These are phyloP conservation scores for Fraxinus velutina DNA, from an alignment of 305 asterid genomes.

Conservation along the genomic window DNA sequence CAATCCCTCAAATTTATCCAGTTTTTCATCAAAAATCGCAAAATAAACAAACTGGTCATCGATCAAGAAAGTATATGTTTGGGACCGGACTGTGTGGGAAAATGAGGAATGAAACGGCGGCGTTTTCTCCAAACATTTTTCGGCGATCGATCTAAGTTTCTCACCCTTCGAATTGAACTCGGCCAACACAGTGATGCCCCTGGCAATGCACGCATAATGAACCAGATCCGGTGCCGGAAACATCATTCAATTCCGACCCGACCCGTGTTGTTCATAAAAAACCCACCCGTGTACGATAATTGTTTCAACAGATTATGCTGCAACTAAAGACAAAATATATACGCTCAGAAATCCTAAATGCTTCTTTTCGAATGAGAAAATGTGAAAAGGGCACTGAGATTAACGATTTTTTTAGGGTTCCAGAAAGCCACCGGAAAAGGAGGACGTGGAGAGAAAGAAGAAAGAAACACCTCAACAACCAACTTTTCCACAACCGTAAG, in stretches of 20 bases:
- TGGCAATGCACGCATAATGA: constrained; percentile 70
- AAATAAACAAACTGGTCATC: constrained; percentile 54
- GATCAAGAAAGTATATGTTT: constrained; percentile 60
- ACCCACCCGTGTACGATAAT: neutral
- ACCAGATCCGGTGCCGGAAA: constrained; percentile 49
- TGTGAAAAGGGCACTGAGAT: neutral
- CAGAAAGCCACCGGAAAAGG: neutral
- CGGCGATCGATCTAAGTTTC: constrained; percentile 60
- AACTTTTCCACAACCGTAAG: neutral
- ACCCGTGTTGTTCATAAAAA: constrained; percentile 12
- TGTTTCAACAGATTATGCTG: neutral
- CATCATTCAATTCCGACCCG: constrained; percentile 32
- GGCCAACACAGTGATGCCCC: constrained; percentile 56
- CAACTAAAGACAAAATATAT: neutral
- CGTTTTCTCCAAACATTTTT: constrained; percentile 60
- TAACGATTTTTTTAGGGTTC: neutral
- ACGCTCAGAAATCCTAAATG: neutral
- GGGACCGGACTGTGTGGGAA: constrained; percentile 69
- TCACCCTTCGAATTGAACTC: constrained; percentile 77
- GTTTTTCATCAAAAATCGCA: constrained; percentile 53
- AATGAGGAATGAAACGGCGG: constrained; percentile 64
- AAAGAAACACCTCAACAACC: neutral
- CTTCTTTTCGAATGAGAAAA: neutral
- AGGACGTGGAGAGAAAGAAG: neutral
- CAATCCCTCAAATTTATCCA: constrained; percentile 56